Percentiles rank a stretch among this genome's conserved stretches.
Evolutionary conservation across 2,329 filamentous ascomycete species (phyloP).

Genomic region (Aureobasidium lini): DNA sequence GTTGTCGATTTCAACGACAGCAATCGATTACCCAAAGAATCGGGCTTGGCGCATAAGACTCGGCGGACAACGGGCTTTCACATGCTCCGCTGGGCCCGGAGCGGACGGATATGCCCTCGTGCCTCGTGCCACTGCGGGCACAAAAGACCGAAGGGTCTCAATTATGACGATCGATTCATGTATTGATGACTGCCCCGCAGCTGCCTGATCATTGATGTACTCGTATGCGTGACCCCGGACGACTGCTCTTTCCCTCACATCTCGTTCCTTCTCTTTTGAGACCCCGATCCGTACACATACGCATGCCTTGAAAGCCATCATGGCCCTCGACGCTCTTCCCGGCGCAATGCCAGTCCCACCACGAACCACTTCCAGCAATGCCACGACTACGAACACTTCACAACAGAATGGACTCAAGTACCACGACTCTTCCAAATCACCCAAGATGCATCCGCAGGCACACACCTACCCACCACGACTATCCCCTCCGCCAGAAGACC

Average conservation of each 20-base stretch:
- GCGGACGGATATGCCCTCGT: neutral
- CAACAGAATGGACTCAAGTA: slow-evolving; percentile 10
- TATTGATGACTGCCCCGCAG: neutral
- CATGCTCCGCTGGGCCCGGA: neutral
- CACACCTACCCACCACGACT: slow-evolving; percentile 2
- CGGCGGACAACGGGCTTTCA: slow-evolving; percentile 9
- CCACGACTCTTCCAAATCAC: neutral
- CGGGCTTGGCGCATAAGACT: neutral
- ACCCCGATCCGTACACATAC: neutral
- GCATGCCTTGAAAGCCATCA: slow-evolving; percentile 8
- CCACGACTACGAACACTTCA: neutral
- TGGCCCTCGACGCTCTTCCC: slow-evolving; percentile 14
- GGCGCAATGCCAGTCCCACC: slow-evolving; percentile 14
- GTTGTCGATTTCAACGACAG: neutral
- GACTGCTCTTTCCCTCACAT: neutral
- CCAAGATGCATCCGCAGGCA: slow-evolving; percentile 5
- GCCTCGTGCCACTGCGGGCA: neutral
- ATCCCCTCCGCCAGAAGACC: slow-evolving; percentile 6
- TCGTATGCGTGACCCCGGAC: neutral
- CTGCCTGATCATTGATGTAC: neutral
- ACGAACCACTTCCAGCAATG: slow-evolving; percentile 12
- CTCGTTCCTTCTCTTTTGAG: slow-evolving; percentile 2
- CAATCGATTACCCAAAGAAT: neutral
- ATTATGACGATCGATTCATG: neutral
- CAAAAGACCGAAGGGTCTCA: neutral